Conservation (phyloP, 495 filamentous ascomycete genomes). For the Xylaria venustula region DNA sequence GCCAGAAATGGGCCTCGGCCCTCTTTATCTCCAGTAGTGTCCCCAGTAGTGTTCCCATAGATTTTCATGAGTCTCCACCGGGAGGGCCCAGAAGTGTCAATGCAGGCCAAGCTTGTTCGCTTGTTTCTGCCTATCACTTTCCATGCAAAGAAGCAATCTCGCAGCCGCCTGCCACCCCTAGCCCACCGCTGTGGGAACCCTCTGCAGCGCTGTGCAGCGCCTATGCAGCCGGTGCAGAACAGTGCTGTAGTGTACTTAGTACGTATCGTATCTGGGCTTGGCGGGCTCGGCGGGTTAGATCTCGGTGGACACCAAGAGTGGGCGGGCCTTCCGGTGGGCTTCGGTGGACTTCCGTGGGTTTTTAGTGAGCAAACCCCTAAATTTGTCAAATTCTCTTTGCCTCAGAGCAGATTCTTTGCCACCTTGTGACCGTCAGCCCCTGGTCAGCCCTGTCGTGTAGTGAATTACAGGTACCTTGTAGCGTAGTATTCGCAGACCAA, state of each 20-base stretch:
- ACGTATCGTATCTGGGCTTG: too few species aligned
- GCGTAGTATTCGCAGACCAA: too few species aligned
- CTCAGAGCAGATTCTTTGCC: conserved; percentile 9
- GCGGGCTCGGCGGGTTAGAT: too few species aligned
- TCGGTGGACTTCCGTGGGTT: background rate
- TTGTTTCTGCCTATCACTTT: background rate
- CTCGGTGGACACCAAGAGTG: background rate
- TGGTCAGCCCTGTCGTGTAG: conserved; percentile 4
- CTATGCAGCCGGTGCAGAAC: too few species aligned
- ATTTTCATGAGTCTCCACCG: background rate
- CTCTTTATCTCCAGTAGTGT: background rate
- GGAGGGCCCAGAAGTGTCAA: background rate
- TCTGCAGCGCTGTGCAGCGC: background rate
- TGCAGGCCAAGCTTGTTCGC: background rate
- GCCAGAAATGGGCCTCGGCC: background rate
- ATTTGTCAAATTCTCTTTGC: conserved; percentile 3
- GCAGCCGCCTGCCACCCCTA: conserved; percentile 3
- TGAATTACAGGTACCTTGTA: too few species aligned
- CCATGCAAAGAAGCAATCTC: conserved; percentile 4
- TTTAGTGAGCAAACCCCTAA: conserved; percentile 8
- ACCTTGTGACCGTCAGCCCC: conserved; percentile 1
- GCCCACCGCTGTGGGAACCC: conserved; percentile 3
- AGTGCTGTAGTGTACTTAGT: too few species aligned
- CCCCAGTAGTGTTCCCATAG: background rate
- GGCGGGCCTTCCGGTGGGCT: background rate